phyloP scores from a whole-genome alignment of 2,329 filamentous ascomycete species.

The Plectosphaerella plurivora region DNA sequence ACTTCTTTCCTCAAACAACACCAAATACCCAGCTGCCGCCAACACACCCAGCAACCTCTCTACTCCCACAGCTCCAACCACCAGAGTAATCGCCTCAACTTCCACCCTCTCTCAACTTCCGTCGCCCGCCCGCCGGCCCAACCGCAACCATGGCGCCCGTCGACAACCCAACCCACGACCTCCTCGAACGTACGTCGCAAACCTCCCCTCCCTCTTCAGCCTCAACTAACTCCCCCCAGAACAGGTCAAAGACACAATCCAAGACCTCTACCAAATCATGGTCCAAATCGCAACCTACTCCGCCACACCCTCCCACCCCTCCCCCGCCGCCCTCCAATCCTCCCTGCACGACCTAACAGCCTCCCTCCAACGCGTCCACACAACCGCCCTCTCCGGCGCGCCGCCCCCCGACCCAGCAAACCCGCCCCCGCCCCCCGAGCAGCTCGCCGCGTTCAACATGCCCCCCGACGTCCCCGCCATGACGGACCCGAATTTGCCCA shows the following conservation, averaged over 20 bases:
- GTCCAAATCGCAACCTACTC: slow-evolving; percentile 61
- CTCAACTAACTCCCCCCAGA: slow-evolving; percentile 28
- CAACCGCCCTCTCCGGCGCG: slow-evolving; percentile 29
- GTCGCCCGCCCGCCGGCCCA: background rate
- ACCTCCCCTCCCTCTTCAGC: background rate
- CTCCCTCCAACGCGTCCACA: slow-evolving; percentile 32
- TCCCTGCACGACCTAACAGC: slow-evolving; percentile 33
- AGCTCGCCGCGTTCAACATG: slow-evolving; percentile 24
- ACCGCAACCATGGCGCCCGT: slow-evolving; percentile 34
- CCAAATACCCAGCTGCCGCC: background rate
- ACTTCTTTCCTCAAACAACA: background rate
- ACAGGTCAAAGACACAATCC: slow-evolving; percentile 57
- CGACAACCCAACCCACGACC: slow-evolving; percentile 30
- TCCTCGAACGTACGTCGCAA: slow-evolving; percentile 30
- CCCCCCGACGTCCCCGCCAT: slow-evolving; percentile 57
- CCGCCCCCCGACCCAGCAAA: slow-evolving; percentile 7
- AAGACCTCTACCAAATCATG: slow-evolving; percentile 60
- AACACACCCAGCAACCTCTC: background rate
- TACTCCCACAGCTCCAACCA: no score
- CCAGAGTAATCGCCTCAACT: background rate
- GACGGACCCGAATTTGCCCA: slow-evolving; percentile 6
- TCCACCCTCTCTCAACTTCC: no score
- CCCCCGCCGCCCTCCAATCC: slow-evolving; percentile 3
- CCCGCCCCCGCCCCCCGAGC: background rate
- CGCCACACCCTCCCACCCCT: slow-evolving; percentile 19